Conservation (phyloP, 306 rosid genomes). For the Psophocarpus tetragonolobus region DNA sequence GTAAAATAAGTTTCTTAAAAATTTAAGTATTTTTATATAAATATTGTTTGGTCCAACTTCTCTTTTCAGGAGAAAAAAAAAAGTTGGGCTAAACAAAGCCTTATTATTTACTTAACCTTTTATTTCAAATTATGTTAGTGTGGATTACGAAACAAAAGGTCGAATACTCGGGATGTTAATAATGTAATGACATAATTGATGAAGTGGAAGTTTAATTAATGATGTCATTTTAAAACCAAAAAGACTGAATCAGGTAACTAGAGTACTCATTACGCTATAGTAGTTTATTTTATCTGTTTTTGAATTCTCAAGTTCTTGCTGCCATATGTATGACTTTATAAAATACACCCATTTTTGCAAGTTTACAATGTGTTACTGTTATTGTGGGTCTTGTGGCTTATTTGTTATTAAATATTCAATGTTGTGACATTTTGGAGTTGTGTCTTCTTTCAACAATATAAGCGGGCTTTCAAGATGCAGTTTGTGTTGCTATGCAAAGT, state of each 20-base stretch:
- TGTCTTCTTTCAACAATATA: constrained; percentile 6
- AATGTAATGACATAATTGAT: constrained; percentile 9
- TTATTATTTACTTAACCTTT: not conserved
- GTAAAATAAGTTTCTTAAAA: too few species aligned
- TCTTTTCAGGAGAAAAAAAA: too few species aligned
- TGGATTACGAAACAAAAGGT: not conserved
- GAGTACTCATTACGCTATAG: not conserved
- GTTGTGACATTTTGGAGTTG: not conserved
- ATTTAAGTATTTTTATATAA: too few species aligned
- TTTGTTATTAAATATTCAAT: not conserved
- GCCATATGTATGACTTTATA: not conserved
- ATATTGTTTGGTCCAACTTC: too few species aligned
- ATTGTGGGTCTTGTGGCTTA: not conserved
- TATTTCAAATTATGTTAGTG: not conserved
- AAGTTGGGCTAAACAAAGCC: too few species aligned
- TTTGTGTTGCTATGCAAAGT: not conserved
- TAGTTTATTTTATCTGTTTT: not conserved
- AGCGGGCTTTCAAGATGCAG: not conserved
- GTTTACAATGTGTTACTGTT: not conserved
- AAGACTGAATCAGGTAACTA: not conserved
- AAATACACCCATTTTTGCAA: not conserved
- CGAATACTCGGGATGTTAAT: not conserved
- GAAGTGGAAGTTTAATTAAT: not conserved
- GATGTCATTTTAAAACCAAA: not conserved
- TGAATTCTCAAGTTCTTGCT: not conserved